phyloP scores from a whole-genome alignment of 495 filamentous ascomycete species.

The Delitschia confertaspora region DNA sequence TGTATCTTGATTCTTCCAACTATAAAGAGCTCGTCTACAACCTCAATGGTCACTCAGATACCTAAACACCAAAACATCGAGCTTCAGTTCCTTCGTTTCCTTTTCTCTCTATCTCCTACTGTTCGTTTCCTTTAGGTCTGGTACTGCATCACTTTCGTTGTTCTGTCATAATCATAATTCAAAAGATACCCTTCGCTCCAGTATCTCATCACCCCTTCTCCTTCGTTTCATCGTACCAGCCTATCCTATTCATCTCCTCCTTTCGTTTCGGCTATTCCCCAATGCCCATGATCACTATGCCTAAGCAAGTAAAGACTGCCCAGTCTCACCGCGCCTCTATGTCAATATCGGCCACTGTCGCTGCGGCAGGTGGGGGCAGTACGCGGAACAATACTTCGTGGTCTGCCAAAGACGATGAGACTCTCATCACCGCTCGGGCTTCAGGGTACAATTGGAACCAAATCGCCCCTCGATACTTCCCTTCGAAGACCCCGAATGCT shows the following conservation, averaged over 20 bases:
- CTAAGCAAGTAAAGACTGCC: constrained; percentile 22
- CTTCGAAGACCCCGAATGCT: constrained; percentile 64
- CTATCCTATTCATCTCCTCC: constrained; percentile 1
- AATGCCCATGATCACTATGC: constrained; percentile 25
- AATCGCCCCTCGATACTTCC: constrained; percentile 60
- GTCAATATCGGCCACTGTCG: constrained; percentile 7
- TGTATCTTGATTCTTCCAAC: not conserved
- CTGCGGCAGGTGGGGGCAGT: constrained; percentile 18
- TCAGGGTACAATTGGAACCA: constrained; percentile 63
- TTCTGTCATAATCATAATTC: constrained; percentile 17
- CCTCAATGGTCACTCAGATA: constrained; percentile 18
- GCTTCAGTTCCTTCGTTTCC: constrained; percentile 19
- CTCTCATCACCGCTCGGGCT: constrained; percentile 51
- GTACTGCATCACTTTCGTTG: constrained; percentile 14
- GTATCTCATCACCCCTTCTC: not conserved
- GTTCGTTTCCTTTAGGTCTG: constrained; percentile 13
- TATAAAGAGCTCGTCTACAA: constrained; percentile 21
- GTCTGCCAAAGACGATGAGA: constrained; percentile 55
- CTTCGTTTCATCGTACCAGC: not conserved
- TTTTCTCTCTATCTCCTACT: constrained; percentile 20
- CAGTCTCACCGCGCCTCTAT: constrained; percentile 14
- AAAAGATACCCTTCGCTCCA: constrained; percentile 4
- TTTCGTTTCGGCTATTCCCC: constrained; percentile 4
- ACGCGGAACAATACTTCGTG: constrained; percentile 38
- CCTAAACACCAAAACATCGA: constrained; percentile 6